Percentiles rank a stretch among this genome's conserved stretches.
Conservation (phyloP, 139 green algal species). For the Ettlia oleoabundans region DNA sequence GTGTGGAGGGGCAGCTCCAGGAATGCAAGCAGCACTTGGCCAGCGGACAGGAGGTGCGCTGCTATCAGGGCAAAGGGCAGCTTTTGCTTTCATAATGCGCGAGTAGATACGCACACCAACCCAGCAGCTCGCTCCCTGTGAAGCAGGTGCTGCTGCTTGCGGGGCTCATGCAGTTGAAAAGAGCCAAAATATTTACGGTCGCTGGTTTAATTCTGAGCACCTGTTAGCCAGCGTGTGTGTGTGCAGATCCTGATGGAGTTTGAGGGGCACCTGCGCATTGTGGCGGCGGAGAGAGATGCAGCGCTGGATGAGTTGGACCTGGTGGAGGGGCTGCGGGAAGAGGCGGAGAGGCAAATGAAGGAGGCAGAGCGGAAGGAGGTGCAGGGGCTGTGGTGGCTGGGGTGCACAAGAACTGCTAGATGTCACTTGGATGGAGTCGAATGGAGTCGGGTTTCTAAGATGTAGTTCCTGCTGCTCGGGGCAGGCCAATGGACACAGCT, state of each 20-base stretch:
- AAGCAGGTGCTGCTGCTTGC: no score
- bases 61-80: no score
- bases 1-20: neutral
- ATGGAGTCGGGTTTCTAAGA: no score
- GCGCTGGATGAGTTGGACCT: constrained; percentile 14
- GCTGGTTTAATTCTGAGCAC: neutral
- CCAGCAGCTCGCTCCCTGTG: no score
- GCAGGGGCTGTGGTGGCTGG: neutral
- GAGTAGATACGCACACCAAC: no score
- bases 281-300: constrained; percentile 8
- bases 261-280: constrained; percentile 20
- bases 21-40: constrained; percentile 21
- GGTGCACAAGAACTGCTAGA: no score
- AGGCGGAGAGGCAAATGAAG: neutral
- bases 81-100: no score
- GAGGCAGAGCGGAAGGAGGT: constrained; percentile 20
- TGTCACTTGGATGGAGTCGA: no score
- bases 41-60: constrained; percentile 8
- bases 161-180: no score
- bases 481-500: neutral
- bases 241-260: constrained; percentile 24
- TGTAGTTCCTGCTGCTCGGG: no score
- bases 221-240: no score
- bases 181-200: no score
- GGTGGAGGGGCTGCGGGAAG: neutral